These are phyloP conservation scores for Agaricus subrufescens DNA, from an alignment of 768 basidiomycete species.

Conservation along the genomic window DNA sequence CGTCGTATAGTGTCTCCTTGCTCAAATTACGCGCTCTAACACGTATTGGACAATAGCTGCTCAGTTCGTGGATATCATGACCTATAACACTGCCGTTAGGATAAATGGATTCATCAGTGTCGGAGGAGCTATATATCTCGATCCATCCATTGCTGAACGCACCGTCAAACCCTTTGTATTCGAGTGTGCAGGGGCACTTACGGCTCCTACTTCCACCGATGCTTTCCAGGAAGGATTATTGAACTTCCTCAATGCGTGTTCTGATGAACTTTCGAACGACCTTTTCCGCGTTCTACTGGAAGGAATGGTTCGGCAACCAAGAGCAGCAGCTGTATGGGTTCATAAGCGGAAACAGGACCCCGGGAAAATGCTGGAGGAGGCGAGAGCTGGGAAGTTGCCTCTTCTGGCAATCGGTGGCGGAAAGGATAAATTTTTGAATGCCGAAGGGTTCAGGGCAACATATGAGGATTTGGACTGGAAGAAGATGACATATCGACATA, in stretches of 20 bases:
- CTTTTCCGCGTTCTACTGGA: slow-evolving; percentile 18
- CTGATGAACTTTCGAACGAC: slow-evolving; percentile 12
- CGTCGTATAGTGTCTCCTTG: neutral
- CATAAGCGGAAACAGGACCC: slow-evolving; percentile 21
- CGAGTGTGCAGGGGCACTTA: slow-evolving; percentile 11
- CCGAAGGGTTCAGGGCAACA: slow-evolving; percentile 17
- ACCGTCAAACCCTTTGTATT: slow-evolving; percentile 14
- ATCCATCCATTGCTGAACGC: slow-evolving; percentile 8
- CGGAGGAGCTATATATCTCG: slow-evolving; percentile 6
- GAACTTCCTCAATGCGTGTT: slow-evolving; percentile 15
- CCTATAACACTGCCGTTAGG: slow-evolving; percentile 19
- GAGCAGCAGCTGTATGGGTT: slow-evolving; percentile 15
- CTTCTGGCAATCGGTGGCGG: slow-evolving; percentile 21
- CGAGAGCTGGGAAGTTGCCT: slow-evolving; percentile 19
- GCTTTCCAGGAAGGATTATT: slow-evolving; percentile 19
- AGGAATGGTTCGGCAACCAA: slow-evolving; percentile 21
- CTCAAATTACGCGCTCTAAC: too few relatives aligned
- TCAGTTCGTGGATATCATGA: slow-evolving; percentile 14
- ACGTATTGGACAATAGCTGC: neutral
- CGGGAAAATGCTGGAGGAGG: slow-evolving; percentile 18
- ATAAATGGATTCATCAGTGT: slow-evolving; percentile 24
- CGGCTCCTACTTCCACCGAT: slow-evolving; percentile 15
- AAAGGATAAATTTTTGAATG: slow-evolving; percentile 19
- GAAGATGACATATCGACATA: slow-evolving; percentile 15
- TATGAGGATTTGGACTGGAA: slow-evolving; percentile 20